Evolutionary conservation across 2,329 filamentous ascomycete genomes (phyloP).

Genomic region (Aurifilum marmelostoma): DNA sequence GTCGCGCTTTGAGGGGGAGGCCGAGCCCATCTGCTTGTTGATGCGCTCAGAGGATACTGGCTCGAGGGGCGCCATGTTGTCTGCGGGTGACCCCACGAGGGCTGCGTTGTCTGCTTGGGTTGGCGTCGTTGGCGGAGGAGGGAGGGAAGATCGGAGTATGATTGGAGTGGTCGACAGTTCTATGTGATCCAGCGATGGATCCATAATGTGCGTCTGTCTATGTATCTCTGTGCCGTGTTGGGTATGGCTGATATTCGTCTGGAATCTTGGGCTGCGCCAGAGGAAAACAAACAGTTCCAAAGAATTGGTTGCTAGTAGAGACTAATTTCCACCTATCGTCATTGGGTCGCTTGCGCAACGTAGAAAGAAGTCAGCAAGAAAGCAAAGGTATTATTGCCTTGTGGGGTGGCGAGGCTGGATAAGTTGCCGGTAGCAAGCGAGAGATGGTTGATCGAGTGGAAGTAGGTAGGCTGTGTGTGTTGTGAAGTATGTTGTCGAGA

Average conservation of each 20-base stretch:
- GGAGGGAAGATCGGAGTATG: constrained; percentile 8
- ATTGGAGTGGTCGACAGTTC: constrained; percentile 26
- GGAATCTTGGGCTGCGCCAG: constrained; percentile 2
- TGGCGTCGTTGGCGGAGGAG: constrained; percentile 20
- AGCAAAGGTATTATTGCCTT: not conserved
- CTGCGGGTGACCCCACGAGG: not conserved
- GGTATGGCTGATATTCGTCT: not conserved
- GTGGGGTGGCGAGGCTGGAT: not conserved
- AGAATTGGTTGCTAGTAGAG: constrained; percentile 14
- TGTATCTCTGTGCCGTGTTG: constrained; percentile 3
- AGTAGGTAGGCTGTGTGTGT: not conserved
- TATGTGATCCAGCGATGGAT: constrained; percentile 16
- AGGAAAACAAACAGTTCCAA: constrained; percentile 2
- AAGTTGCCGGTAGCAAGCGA: constrained; percentile 2
- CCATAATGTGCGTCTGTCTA: constrained; percentile 18
- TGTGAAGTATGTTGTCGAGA: too few species aligned
- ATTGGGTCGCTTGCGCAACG: not conserved
- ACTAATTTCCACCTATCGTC: not conserved
- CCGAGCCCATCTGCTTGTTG: constrained; percentile 52
- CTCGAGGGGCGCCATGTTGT: constrained; percentile 52
- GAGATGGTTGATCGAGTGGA: not conserved
- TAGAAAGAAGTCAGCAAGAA: not conserved
- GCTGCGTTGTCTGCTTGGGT: constrained; percentile 16
- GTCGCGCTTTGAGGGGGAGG: constrained; percentile 13
- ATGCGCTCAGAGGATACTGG: constrained; percentile 66